These are phyloP conservation scores for Mycena kentingensis DNA, from an alignment of 768 basidiomycete genomes.

Conservation along the genomic window DNA sequence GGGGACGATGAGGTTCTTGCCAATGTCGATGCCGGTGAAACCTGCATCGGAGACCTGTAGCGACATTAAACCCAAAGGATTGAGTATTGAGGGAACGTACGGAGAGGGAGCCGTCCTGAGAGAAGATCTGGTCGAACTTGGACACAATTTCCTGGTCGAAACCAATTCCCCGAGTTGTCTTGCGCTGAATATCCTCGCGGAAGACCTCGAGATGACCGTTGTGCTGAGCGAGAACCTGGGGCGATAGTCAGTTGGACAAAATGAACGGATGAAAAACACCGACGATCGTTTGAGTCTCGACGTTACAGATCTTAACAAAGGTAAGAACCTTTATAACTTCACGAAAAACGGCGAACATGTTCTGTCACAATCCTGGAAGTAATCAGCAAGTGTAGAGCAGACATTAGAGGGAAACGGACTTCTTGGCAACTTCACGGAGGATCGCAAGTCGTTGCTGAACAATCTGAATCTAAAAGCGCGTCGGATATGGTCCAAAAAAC, in stretches of 20 bases:
- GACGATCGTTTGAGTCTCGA: slow-evolving; percentile 32
- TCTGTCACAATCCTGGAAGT: slow-evolving; percentile 28
- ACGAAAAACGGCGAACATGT: slow-evolving; percentile 10
- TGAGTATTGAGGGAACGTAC: too few species aligned
- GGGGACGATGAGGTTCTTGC: slow-evolving; percentile 28
- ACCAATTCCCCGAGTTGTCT: slow-evolving; percentile 22
- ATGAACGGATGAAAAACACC: background rate
- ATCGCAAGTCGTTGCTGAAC: slow-evolving; percentile 32
- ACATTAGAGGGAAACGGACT: slow-evolving; percentile 9
- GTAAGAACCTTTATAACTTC: background rate
- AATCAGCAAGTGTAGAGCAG: background rate
- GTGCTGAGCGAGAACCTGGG: slow-evolving; percentile 21
- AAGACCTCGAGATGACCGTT: slow-evolving; percentile 23
- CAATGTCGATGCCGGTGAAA: slow-evolving; percentile 26
- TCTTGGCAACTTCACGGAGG: slow-evolving; percentile 31
- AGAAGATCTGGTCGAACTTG: slow-evolving; percentile 20
- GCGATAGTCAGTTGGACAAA: too few species aligned
- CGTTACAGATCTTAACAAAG: slow-evolving; percentile 27
- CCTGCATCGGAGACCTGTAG: slow-evolving; percentile 17
- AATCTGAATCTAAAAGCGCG: slow-evolving; percentile 16
- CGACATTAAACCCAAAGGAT: too few species aligned
- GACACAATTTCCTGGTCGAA: slow-evolving; percentile 23
- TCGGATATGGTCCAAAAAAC: background rate
- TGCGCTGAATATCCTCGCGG: slow-evolving; percentile 24
- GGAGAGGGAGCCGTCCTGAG: slow-evolving; percentile 24